These are phyloP conservation scores for Sapria himalayana DNA, from an alignment of 345 rosid species.

Conservation along the genomic window DNA sequence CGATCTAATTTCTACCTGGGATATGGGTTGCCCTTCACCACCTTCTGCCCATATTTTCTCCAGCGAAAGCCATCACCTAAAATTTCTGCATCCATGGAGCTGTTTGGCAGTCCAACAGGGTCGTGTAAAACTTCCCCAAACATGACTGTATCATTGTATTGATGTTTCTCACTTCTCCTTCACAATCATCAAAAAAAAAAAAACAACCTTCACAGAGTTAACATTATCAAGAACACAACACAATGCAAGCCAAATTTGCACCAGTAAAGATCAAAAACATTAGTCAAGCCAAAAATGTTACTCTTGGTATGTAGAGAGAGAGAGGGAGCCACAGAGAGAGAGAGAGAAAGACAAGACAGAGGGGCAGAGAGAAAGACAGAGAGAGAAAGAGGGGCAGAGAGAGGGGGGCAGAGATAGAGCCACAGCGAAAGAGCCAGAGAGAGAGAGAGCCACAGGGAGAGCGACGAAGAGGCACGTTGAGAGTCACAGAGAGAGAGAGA, in stretches of 20 bases:
- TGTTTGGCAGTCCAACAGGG: slow-evolving; percentile 17
- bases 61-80: slow-evolving; percentile 86
- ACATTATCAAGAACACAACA: too few species aligned
- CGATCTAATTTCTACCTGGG: slow-evolving; percentile 66
- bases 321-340: background rate
- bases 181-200: background rate
- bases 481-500: too few species aligned
- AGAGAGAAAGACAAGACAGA: too few species aligned
- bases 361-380: too few species aligned
- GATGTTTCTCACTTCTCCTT: slow-evolving; percentile 49
- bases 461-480: too few species aligned
- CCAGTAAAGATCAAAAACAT: too few species aligned
- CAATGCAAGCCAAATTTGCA: too few species aligned
- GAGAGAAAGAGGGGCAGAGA: too few species aligned
- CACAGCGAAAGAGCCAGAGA: too few species aligned
- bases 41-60: slow-evolving; percentile 97
- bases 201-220: background rate
- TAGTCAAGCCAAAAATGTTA: too few species aligned
- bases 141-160: slow-evolving; percentile 26
- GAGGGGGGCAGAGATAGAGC: too few species aligned
- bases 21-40: slow-evolving; percentile 84
- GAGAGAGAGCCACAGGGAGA: too few species aligned
- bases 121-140: slow-evolving; percentile 22
- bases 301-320: background rate
- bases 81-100: slow-evolving; percentile 50